Percentiles rank a stretch among this genome's conserved stretches.
Evolutionary conservation across 805 yeast genomes (phyloP).

Genomic region (Geotrichum ghanense): DNA sequence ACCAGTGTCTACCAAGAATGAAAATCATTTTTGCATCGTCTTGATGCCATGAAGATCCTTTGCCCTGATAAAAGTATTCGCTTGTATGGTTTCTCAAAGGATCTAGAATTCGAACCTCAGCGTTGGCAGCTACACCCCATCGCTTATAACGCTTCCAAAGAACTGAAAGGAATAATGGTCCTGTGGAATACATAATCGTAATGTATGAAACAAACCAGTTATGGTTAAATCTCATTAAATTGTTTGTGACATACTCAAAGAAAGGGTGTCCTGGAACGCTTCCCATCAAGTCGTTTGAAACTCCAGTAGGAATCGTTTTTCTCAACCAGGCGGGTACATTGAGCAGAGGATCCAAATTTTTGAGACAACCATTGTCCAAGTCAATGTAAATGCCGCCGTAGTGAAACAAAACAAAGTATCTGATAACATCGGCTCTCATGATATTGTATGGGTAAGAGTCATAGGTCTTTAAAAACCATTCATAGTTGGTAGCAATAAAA

Average conservation of each 20-base stretch:
- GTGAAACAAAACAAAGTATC: slow-evolving; percentile 73
- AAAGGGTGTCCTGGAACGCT: slow-evolving; percentile 80
- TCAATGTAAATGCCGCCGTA: slow-evolving; percentile 89
- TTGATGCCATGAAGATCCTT: slow-evolving; percentile 88
- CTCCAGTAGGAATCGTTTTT: slow-evolving; percentile 81
- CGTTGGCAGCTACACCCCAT: slow-evolving; percentile 53
- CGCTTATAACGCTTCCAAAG: slow-evolving; percentile 82
- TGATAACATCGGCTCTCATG: slow-evolving; percentile 80
- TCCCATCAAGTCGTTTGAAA: slow-evolving; percentile 90
- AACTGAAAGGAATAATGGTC: slow-evolving; percentile 78
- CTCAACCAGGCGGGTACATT: slow-evolving; percentile 78
- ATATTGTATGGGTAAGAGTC: slow-evolving; percentile 71
- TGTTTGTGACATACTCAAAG: slow-evolving; percentile 57
- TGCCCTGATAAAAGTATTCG: slow-evolving; percentile 51
- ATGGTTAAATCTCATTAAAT: slow-evolving; percentile 48
- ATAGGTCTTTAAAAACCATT: slow-evolving; percentile 78
- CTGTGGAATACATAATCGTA: slow-evolving; percentile 89
- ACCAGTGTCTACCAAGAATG: slow-evolving; percentile 61
- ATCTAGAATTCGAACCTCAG: slow-evolving; percentile 58
- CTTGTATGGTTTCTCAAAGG: slow-evolving; percentile 39
- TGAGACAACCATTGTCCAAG: slow-evolving; percentile 78
- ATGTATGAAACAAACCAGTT: slow-evolving; percentile 82
- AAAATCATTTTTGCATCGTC: slow-evolving; percentile 77
- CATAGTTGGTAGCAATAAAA: slow-evolving; percentile 66
- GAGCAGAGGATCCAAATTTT: slow-evolving; percentile 68